Percentiles rank a stretch among this genome's conserved stretches.
These are phyloP conservation scores for Myxozyma geophila DNA, from an alignment of 805 yeast species.

Conservation along the genomic window DNA sequence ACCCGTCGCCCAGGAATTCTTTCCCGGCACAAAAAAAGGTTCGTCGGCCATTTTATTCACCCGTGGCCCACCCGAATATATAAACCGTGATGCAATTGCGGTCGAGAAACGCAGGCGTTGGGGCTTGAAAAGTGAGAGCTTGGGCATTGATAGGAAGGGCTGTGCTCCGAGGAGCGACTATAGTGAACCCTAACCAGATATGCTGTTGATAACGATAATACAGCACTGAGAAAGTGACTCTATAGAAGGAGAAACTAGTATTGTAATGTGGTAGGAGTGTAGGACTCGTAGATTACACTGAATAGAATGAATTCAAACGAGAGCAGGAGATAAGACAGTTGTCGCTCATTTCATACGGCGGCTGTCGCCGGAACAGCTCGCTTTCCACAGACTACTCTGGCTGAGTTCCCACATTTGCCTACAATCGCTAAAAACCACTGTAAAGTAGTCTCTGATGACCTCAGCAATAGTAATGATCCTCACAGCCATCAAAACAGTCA, in stretches of 20 bases:
- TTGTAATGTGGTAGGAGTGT: too few relatives aligned
- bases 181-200: conserved; percentile 2
- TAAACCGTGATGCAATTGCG: not conserved
- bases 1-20: conserved; percentile 34
- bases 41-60: conserved; percentile 3
- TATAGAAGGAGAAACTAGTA: not conserved
- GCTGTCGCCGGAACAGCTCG: too few relatives aligned
- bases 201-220: not conserved
- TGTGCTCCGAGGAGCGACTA: not conserved
- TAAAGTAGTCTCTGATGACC: too few relatives aligned
- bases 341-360: too few relatives aligned
- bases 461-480: not conserved
- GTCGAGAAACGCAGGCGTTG: not conserved
- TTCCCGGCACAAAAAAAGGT: conserved; percentile 22
- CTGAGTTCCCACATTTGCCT: too few relatives aligned
- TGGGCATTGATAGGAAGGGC: not conserved
- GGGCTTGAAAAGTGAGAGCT: not conserved
- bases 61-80: not conserved
- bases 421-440: too few relatives aligned
- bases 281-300: too few relatives aligned
- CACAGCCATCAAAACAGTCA: not conserved
- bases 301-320: too few relatives aligned
- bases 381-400: too few relatives aligned
- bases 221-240: too few relatives aligned
- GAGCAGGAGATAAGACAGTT: too few relatives aligned